phyloP scores from a whole-genome alignment of 23 red algal species.

The Gracilaria domingensis region DNA sequence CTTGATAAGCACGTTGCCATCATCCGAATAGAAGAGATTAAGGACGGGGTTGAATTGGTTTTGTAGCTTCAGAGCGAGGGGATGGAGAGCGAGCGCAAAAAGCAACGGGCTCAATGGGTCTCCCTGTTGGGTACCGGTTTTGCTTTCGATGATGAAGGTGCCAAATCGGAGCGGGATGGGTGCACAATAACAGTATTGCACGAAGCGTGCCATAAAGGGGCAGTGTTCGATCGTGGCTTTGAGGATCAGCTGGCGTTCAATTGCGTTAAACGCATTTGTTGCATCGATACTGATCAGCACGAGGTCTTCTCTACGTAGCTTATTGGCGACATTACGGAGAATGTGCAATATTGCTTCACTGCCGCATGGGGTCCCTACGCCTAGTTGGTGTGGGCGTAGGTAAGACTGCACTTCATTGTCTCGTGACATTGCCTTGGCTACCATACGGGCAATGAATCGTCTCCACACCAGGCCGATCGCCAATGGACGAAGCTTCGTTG shows the following conservation, averaged over 20 bases:
- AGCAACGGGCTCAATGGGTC: conserved; percentile 12
- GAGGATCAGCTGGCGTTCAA: conserved; percentile 31
- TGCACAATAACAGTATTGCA: conserved; percentile 3
- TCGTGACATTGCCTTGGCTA: too few relatives aligned
- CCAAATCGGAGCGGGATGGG: conserved; percentile 1
- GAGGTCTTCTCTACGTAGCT: not conserved
- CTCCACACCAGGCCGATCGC: too few relatives aligned
- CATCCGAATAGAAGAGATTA: conserved; percentile 17
- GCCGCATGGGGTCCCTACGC: not conserved
- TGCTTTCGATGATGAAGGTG: not conserved
- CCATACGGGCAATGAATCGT: too few relatives aligned
- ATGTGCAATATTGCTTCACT: not conserved
- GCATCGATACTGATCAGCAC: conserved; percentile 32
- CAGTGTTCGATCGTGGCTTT: not conserved
- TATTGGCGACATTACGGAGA: not conserved
- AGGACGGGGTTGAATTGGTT: not conserved
- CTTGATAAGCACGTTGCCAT: conserved; percentile 12
- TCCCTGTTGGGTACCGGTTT: not conserved
- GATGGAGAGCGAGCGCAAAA: conserved; percentile 8
- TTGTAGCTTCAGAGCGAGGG: not conserved
- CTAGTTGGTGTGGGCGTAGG: not conserved
- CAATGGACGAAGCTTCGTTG: too few relatives aligned
- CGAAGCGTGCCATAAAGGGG: conserved; percentile 9
- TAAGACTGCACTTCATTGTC: too few relatives aligned
- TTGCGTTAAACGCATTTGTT: conserved; percentile 22